These are phyloP conservation scores for Pyrus hybrid DNA, from an alignment of 331 rosid genomes.

Conservation along the genomic window DNA sequence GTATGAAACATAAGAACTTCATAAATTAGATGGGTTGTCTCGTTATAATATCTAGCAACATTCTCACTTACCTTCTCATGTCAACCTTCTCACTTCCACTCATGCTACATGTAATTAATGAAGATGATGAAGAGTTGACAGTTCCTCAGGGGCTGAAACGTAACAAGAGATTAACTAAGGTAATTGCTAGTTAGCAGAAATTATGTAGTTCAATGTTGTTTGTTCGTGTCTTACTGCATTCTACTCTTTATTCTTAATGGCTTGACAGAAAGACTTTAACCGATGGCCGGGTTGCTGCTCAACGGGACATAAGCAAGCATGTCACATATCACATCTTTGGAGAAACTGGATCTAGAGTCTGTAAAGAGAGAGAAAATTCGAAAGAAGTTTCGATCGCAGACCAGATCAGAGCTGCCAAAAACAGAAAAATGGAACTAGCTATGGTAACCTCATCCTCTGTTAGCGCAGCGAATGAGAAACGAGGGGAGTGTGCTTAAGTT, in stretches of 20 bases:
- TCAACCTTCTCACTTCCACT: neutral
- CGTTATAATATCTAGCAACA: neutral
- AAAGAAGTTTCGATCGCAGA: conserved; percentile 62
- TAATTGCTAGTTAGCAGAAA: conserved; percentile 1
- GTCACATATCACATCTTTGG: conserved; percentile 29
- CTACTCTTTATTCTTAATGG: conserved; percentile 28
- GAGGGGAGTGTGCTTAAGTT: neutral
- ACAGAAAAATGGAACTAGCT: conserved; percentile 33
- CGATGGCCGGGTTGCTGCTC: conserved; percentile 20
- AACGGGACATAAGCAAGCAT: conserved; percentile 12
- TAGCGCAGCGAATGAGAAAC: conserved; percentile 2
- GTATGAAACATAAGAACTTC: neutral
- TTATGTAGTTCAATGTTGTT: neutral
- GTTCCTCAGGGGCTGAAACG: conserved; percentile 22
- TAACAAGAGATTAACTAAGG: conserved; percentile 42
- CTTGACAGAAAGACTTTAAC: conserved; percentile 28
- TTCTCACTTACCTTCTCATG: neutral
- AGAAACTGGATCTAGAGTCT: conserved; percentile 59
- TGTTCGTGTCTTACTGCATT: neutral
- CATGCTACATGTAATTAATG: conserved; percentile 8
- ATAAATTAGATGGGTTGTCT: neutral
- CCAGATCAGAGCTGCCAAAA: conserved; percentile 68
- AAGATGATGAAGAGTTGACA: conserved; percentile 16
- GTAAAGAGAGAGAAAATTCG: conserved; percentile 45
- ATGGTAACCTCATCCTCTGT: conserved; percentile 18